These are phyloP conservation scores for Penicilliopsis zonata DNA, from an alignment of 495 filamentous ascomycete species.

Conservation along the genomic window DNA sequence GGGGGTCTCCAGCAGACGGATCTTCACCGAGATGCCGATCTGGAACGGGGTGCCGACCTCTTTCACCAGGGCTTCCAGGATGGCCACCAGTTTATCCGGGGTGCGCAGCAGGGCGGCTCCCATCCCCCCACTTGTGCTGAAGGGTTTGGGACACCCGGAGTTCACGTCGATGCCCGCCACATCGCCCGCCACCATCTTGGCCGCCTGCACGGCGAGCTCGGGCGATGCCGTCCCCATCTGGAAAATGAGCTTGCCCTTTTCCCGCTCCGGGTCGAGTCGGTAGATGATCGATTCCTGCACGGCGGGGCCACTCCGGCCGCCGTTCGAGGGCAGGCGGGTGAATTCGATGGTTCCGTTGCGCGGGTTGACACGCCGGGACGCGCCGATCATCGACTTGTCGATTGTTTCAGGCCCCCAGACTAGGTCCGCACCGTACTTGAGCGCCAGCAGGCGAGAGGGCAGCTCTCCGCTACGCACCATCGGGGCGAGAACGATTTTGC, in stretches of 20 bases:
- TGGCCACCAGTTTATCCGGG: constrained; percentile 70
- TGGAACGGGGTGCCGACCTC: constrained; percentile 63
- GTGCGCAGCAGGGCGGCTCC: constrained; percentile 77
- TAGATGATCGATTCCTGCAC: constrained; percentile 66
- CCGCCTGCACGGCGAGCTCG: constrained; percentile 68
- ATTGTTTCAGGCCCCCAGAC: constrained; percentile 98
- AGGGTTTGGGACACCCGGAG: constrained; percentile 93
- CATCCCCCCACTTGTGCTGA: constrained; percentile 86
- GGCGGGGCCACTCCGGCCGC: constrained; percentile 32
- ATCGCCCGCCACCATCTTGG: constrained; percentile 68
- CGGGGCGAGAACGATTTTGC: constrained; percentile 86
- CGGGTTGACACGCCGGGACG: constrained; percentile 60
- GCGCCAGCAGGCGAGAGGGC: constrained; percentile 71
- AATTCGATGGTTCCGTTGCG: constrained; percentile 71
- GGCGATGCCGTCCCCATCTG: constrained; percentile 83
- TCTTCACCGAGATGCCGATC: constrained; percentile 92
- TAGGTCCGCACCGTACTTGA: constrained; percentile 91
- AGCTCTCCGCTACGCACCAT: constrained; percentile 97
- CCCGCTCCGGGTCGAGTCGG: constrained; percentile 63
- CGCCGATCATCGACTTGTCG: constrained; percentile 80
- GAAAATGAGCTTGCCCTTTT: constrained; percentile 65
- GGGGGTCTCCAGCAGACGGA: constrained; percentile 69
- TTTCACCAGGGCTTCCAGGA: constrained; percentile 67
- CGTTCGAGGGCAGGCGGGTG: constrained; percentile 60
- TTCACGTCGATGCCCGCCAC: constrained; percentile 95